These are phyloP conservation scores for Fusarium piperis DNA, from an alignment of 2,329 filamentous ascomycete species.

Conservation along the genomic window DNA sequence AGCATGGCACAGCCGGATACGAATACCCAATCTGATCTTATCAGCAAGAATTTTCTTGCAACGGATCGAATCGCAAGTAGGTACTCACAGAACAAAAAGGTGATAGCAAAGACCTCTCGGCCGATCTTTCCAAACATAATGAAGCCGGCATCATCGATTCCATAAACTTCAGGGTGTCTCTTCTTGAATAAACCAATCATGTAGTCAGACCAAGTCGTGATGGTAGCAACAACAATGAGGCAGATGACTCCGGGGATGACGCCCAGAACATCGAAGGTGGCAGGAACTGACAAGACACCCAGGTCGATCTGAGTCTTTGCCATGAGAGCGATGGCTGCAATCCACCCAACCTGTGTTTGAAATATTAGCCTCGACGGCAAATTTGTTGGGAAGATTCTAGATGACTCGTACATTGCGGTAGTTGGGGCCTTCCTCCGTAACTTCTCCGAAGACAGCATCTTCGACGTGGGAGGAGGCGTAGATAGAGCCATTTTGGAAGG, in stretches of 20 bases:
- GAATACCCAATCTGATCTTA: conserved; percentile 37
- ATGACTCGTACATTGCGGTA: conserved; percentile 40
- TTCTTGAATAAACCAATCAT: conserved; percentile 62
- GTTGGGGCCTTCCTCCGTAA: conserved; percentile 41
- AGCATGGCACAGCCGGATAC: conserved; percentile 53
- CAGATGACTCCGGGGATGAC: conserved; percentile 59
- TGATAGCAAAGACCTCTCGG: conserved; percentile 51
- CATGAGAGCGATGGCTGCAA: conserved; percentile 55
- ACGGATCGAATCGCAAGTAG: neutral
- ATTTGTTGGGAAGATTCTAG: neutral
- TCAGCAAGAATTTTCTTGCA: neutral
- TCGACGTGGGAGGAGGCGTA: neutral
- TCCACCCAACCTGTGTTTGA: conserved; percentile 50
- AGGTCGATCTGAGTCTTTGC: conserved; percentile 58
- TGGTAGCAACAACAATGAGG: conserved; percentile 50
- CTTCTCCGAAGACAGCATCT: conserved; percentile 38
- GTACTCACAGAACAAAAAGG: conserved; percentile 47
- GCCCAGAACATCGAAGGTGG: conserved; percentile 56
- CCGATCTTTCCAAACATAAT: conserved; percentile 58
- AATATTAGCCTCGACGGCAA: neutral
- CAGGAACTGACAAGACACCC: conserved; percentile 60
- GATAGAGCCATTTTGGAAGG: conserved; percentile 6
- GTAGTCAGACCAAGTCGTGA: conserved; percentile 60
- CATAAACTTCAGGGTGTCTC: conserved; percentile 59
- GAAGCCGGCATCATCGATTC: conserved; percentile 60